These are phyloP conservation scores for Phytopythium vexans DNA, from an alignment of 352 stramenopile genomes.

Conservation along the genomic window DNA sequence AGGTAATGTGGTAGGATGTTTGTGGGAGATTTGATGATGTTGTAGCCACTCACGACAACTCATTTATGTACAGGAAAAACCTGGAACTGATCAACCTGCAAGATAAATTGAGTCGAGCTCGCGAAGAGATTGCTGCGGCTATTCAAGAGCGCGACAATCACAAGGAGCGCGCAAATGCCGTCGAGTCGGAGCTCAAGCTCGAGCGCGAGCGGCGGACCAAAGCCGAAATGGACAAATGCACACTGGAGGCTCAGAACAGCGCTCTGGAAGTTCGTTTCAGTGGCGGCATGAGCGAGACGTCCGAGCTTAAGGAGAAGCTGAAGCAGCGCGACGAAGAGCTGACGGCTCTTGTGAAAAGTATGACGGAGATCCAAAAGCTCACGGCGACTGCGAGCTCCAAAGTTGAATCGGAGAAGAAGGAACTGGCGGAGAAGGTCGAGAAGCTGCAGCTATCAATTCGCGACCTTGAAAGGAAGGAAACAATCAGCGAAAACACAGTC, in stretches of 20 bases:
- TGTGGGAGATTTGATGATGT: not conserved
- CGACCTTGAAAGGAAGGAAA: slow-evolving; percentile 50
- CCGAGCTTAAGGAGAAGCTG: slow-evolving; percentile 55
- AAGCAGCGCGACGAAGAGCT: slow-evolving; percentile 70
- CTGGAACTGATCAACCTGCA: slow-evolving; percentile 53
- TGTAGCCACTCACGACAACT: no score
- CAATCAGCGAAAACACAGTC: slow-evolving; percentile 32
- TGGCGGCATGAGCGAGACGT: slow-evolving; percentile 26
- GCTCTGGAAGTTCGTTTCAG: slow-evolving; percentile 46
- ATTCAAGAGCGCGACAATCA: slow-evolving; percentile 51
- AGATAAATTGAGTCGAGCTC: slow-evolving; percentile 35
- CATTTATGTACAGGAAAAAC: slow-evolving; percentile 29
- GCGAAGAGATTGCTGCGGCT: slow-evolving; percentile 44
- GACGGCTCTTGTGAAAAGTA: slow-evolving; percentile 55
- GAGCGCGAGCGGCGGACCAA: slow-evolving; percentile 52
- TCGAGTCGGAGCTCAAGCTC: slow-evolving; percentile 42
- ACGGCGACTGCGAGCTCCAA: slow-evolving; percentile 59
- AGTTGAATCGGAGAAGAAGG: slow-evolving; percentile 65
- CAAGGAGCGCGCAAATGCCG: slow-evolving; percentile 32
- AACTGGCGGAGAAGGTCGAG: slow-evolving; percentile 59
- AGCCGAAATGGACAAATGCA: slow-evolving; percentile 64
- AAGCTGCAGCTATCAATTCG: slow-evolving; percentile 43
- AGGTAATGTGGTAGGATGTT: slow-evolving; percentile 10
- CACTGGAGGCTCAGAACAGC: slow-evolving; percentile 50
- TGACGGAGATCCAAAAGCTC: slow-evolving; percentile 79